Conservation (phyloP, 768 basidiomycete genomes). For the Dictyophora rubrovolvata region DNA sequence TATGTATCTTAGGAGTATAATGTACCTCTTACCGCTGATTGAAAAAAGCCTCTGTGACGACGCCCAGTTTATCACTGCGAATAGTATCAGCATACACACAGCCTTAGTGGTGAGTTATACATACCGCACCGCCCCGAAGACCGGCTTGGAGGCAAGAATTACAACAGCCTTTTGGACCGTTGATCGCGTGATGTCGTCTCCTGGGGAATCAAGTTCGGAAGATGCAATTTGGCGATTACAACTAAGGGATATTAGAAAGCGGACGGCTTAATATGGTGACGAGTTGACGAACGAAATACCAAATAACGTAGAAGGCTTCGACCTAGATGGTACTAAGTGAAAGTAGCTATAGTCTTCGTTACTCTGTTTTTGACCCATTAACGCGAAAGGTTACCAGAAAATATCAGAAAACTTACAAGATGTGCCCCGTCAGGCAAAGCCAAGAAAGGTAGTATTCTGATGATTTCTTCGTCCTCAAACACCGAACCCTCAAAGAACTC, state of each 20-base stretch:
- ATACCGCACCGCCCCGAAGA: slow-evolving; percentile 89
- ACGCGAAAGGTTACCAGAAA: not conserved
- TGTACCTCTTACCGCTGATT: slow-evolving; percentile 50
- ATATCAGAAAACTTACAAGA: slow-evolving; percentile 41
- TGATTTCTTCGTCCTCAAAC: slow-evolving; percentile 76
- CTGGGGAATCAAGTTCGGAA: slow-evolving; percentile 62
- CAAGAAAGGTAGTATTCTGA: slow-evolving; percentile 83
- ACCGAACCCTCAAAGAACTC: slow-evolving; percentile 75
- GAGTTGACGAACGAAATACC: slow-evolving; percentile 74
- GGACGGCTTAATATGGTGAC: not conserved
- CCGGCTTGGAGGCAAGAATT: slow-evolving; percentile 79
- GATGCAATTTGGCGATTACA: slow-evolving; percentile 93
- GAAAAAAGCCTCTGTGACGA: slow-evolving; percentile 88
- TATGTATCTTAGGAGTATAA: not conserved
- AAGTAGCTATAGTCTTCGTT: slow-evolving; percentile 97
- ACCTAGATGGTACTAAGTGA: slow-evolving; percentile 68
- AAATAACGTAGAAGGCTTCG: slow-evolving; percentile 74
- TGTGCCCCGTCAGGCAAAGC: slow-evolving; percentile 97
- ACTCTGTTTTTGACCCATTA: slow-evolving; percentile 35
- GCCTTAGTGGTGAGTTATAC: slow-evolving; percentile 8
- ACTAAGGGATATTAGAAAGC: slow-evolving; percentile 26
- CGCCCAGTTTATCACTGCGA: slow-evolving; percentile 78
- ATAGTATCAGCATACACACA: not conserved
- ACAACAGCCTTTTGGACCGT: slow-evolving; percentile 98
- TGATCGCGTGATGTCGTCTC: slow-evolving; percentile 80